These are phyloP conservation scores for Chlamydomonas sp. DNA, from an alignment of 139 green algal genomes.

Conservation along the genomic window DNA sequence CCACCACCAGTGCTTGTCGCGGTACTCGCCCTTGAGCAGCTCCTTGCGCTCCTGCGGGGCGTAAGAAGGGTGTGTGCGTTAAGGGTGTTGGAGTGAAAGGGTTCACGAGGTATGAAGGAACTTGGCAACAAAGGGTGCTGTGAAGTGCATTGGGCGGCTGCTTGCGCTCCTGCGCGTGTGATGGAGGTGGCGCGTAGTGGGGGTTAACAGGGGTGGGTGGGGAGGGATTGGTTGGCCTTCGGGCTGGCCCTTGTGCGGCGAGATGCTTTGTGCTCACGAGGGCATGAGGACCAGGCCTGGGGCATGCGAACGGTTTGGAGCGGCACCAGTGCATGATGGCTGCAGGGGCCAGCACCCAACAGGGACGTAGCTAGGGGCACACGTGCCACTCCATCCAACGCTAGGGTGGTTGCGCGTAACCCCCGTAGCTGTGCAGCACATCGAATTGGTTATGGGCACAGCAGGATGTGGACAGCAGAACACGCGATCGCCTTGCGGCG, in stretches of 20 bases:
- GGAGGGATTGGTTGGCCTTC: no score
- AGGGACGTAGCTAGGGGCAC: no score
- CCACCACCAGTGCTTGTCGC: slow-evolving; percentile 88
- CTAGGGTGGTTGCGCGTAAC: background rate
- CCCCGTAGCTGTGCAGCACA: background rate
- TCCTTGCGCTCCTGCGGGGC: slow-evolving; percentile 87
- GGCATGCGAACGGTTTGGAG: no score
- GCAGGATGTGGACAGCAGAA: background rate
- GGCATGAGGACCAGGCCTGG: no score
- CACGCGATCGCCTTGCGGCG: background rate
- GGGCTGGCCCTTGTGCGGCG: no score
- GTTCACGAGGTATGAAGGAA: background rate
- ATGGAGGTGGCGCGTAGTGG: background rate
- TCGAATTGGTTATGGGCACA: background rate
- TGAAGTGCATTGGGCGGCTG: no score
- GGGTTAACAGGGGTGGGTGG: no score
- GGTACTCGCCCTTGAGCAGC: slow-evolving; percentile 79
- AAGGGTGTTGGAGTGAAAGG: background rate
- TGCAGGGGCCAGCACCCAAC: no score
- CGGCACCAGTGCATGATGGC: no score
- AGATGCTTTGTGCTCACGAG: no score
- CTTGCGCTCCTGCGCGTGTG: background rate
- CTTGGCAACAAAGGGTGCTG: background rate
- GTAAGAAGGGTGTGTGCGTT: background rate
- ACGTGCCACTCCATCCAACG: no score